These are phyloP conservation scores for Pseudocercospora musae DNA, from an alignment of 2,329 filamentous ascomycete species.

Conservation along the genomic window DNA sequence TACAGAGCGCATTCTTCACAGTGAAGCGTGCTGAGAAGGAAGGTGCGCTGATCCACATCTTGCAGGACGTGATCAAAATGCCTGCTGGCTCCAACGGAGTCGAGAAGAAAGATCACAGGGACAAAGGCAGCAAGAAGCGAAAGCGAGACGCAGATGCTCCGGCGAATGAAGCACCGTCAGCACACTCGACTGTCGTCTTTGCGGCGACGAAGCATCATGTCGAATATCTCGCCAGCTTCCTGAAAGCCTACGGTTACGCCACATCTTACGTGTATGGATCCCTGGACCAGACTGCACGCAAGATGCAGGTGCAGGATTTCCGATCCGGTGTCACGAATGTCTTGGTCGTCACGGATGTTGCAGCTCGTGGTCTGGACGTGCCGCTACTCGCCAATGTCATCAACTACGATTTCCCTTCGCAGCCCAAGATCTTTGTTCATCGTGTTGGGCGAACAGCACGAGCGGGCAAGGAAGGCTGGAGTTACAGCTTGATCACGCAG, in stretches of 20 bases:
- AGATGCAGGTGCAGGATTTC: conserved; percentile 89
- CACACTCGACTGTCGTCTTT: conserved; percentile 93
- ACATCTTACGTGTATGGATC: conserved; percentile 94
- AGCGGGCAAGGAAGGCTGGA: conserved; percentile 90
- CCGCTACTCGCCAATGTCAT: conserved; percentile 94
- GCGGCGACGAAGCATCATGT: conserved; percentile 96
- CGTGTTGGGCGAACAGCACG: conserved; percentile 92
- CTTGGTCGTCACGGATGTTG: conserved; percentile 92
- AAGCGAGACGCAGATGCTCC: conserved; percentile 58
- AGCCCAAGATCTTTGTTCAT: conserved; percentile 95
- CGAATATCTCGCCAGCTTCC: conserved; percentile 80
- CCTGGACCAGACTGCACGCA: conserved; percentile 87
- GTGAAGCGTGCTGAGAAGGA: conserved; percentile 94
- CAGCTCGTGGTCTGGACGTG: conserved; percentile 95
- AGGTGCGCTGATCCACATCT: conserved; percentile 80
- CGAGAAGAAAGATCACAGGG: conserved; percentile 44
- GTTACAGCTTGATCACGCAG: conserved; percentile 86
- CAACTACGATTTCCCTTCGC: conserved; percentile 96
- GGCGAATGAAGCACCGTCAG: conserved; percentile 68
- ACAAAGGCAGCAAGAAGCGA: conserved; percentile 62
- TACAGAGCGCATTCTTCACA: conserved; percentile 93
- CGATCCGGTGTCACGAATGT: conserved; percentile 80
- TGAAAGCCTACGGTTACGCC: conserved; percentile 77
- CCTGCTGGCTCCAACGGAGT: conserved; percentile 64
- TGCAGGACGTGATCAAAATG: conserved; percentile 91